These are phyloP conservation scores for Aspergillus versicolor DNA, from an alignment of 2,329 filamentous ascomycete species.

Conservation along the genomic window DNA sequence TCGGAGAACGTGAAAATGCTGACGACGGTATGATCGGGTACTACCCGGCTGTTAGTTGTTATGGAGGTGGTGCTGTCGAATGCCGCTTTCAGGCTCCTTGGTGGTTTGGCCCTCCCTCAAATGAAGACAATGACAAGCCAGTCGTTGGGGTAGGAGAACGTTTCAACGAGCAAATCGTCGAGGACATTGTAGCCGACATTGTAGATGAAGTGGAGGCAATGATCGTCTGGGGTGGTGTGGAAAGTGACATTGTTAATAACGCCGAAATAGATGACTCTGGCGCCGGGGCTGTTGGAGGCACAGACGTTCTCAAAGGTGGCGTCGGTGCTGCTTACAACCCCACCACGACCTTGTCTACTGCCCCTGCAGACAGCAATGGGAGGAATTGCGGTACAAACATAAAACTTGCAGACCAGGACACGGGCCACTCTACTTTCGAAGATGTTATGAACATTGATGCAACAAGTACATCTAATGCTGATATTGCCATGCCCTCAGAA, in stretches of 20 bases:
- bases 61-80: constrained; percentile 85
- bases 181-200: constrained; percentile 90
- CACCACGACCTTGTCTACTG: constrained; percentile 18
- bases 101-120: constrained; percentile 75
- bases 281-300: constrained; percentile 29
- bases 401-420: constrained; percentile 20
- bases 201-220: constrained; percentile 80
- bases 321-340: constrained; percentile 32
- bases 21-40: constrained; percentile 96
- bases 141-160: constrained; percentile 68
- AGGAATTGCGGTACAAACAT: background rate
- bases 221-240: constrained; percentile 61
- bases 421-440: constrained; percentile 19
- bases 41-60: constrained; percentile 89
- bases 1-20: constrained; percentile 78
- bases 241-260: constrained; percentile 34
- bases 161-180: constrained; percentile 89
- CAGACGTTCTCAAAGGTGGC: constrained; percentile 33
- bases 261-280: constrained; percentile 25
- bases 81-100: constrained; percentile 94
- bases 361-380: constrained; percentile 1
- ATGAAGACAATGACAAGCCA: constrained; percentile 44
- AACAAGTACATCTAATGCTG: constrained; percentile 23
- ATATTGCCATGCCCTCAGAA: constrained; percentile 12
- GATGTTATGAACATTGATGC: constrained; percentile 26